These are phyloP conservation scores for Teratosphaeria pseudoeucalypti DNA, from an alignment of 2,329 filamentous ascomycete genomes.

Conservation along the genomic window DNA sequence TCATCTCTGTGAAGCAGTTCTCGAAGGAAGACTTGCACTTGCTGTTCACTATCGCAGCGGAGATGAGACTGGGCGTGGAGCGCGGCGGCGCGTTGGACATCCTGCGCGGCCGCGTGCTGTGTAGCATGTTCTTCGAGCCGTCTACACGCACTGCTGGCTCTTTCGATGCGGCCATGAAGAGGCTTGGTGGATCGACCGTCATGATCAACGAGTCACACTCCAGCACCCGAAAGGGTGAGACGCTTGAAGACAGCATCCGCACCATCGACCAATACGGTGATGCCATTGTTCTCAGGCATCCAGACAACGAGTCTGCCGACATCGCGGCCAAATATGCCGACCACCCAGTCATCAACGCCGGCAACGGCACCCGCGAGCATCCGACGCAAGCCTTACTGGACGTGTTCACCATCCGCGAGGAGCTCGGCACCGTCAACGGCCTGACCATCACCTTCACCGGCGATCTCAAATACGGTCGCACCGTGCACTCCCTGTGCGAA, in stretches of 20 bases:
- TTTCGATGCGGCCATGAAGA: slow-evolving; percentile 97
- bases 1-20: slow-evolving; percentile 88
- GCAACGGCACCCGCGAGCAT: slow-evolving; percentile 91
- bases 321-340: slow-evolving; percentile 77
- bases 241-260: slow-evolving; percentile 82
- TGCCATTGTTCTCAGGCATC: slow-evolving; percentile 91
- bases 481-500: slow-evolving; percentile 90
- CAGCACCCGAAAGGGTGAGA: slow-evolving; percentile 88
- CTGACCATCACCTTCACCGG: slow-evolving; percentile 93
- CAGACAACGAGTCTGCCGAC: slow-evolving; percentile 68
- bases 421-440: slow-evolving; percentile 88
- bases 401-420: slow-evolving; percentile 95
- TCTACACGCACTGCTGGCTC: slow-evolving; percentile 92
- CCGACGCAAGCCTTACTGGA: slow-evolving; percentile 96
- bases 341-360: slow-evolving; percentile 92
- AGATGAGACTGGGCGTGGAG: slow-evolving; percentile 93
- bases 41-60: slow-evolving; percentile 91
- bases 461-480: slow-evolving; percentile 84
- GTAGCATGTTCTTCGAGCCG: slow-evolving; percentile 94
- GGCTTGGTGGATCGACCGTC: slow-evolving; percentile 79
- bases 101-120: slow-evolving; percentile 74
- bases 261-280: slow-evolving; percentile 92
- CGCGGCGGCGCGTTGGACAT: slow-evolving; percentile 81
- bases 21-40: slow-evolving; percentile 77
- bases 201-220: slow-evolving; percentile 73